phyloP scores from a whole-genome alignment of 345 rosid genomes.

The Carallia brachiata region DNA sequence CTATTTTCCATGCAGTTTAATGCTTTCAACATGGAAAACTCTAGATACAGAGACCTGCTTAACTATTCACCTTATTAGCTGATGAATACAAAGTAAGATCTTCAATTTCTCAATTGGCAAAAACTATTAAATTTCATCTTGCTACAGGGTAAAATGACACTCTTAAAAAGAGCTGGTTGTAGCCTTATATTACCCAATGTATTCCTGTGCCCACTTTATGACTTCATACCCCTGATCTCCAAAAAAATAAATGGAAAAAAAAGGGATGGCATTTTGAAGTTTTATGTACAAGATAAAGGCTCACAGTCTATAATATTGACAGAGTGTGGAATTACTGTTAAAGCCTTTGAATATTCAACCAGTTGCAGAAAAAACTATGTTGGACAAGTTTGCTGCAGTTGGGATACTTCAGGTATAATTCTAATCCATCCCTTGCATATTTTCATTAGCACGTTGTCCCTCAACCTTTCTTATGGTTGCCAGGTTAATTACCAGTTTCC shows the following conservation, averaged over 20 bases:
- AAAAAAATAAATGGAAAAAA: neutral
- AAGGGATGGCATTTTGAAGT: neutral
- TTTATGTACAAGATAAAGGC: constrained; percentile 1
- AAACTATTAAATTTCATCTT: neutral
- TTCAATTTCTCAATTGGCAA: neutral
- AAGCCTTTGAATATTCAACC: constrained; percentile 62
- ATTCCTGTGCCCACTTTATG: neutral
- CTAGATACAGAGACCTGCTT: neutral
- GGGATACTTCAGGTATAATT: constrained; percentile 79
- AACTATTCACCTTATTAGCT: neutral
- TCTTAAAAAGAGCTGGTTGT: neutral
- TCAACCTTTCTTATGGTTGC: constrained; percentile 3
- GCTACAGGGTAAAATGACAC: neutral
- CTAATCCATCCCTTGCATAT: constrained; percentile 1
- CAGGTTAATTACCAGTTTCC: neutral
- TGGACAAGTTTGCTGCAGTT: constrained; percentile 85
- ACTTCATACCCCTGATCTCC: neutral
- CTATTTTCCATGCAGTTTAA: neutral
- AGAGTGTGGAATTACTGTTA: constrained; percentile 62
- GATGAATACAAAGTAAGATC: neutral
- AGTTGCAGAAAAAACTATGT: constrained; percentile 51
- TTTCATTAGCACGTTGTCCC: constrained; percentile 3
- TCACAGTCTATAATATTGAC: constrained; percentile 24
- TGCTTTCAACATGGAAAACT: neutral
- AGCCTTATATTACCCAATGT: neutral